A percentile compares a stretch with the other conserved stretches of the same genome.
Evolutionary conservation across 345 rosid species (phyloP).

Genomic region (Lumnitzera littorea): DNA sequence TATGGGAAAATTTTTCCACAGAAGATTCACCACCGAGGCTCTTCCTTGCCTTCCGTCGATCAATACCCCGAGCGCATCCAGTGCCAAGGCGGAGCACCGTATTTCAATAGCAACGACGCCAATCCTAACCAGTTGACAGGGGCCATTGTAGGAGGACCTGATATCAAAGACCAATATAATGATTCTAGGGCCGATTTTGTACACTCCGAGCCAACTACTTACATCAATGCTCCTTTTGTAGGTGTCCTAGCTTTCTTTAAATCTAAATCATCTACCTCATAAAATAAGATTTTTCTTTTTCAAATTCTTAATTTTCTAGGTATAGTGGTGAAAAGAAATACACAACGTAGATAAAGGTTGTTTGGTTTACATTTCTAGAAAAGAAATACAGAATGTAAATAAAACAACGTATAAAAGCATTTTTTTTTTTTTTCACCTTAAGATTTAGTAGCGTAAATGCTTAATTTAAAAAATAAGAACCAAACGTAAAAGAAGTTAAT

Average conservation of each 20-base stretch:
- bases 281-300: no score
- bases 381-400: no score
- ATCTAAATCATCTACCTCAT: background rate
- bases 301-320: no score
- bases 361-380: conserved; percentile 2
- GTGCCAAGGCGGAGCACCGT: conserved; percentile 47
- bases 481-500: no score
- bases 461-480: no score
- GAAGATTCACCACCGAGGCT: conserved; percentile 70
- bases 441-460: no score
- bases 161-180: conserved; percentile 38
- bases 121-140: conserved; percentile 63
- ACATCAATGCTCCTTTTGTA: conserved; percentile 57
- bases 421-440: no score
- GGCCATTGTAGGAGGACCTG: conserved; percentile 79
- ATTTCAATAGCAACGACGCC: conserved; percentile 24
- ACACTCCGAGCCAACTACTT: conserved; percentile 57
- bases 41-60: conserved; percentile 51
- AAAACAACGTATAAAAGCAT: no score
- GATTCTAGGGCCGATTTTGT: conserved; percentile 22
- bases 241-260: conserved; percentile 50
- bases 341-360: background rate
- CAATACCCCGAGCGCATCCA: conserved; percentile 28
- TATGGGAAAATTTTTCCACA: conserved; percentile 53
- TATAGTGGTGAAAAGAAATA: no score